Conservation (phyloP, 2,329 filamentous ascomycete genomes). For the Tolypocladium endophyticum region DNA sequence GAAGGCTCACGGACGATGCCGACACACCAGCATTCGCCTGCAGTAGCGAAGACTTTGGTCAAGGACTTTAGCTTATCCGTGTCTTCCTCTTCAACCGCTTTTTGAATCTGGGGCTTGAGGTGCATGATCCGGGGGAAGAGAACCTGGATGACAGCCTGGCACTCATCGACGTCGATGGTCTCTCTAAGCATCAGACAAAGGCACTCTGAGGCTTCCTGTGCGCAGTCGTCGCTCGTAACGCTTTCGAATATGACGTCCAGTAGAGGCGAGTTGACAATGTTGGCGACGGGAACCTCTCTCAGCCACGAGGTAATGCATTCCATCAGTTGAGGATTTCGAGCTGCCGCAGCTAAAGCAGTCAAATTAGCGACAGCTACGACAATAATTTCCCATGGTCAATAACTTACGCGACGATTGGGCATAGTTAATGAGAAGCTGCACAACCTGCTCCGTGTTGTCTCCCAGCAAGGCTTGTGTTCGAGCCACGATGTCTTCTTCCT, state of each 20-base stretch:
- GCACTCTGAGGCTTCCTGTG: slow-evolving; percentile 84
- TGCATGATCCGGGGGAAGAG: slow-evolving; percentile 74
- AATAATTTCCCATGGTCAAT: not conserved
- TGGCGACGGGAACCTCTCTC: slow-evolving; percentile 75
- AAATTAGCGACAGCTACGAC: not conserved
- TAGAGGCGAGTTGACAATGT: slow-evolving; percentile 77
- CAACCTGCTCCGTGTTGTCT: slow-evolving; percentile 81
- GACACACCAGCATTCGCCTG: slow-evolving; percentile 89
- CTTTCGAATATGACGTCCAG: slow-evolving; percentile 72
- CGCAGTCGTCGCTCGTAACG: slow-evolving; percentile 63
- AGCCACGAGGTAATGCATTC: slow-evolving; percentile 97
- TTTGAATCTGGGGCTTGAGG: slow-evolving; percentile 64
- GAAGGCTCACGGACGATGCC: slow-evolving; percentile 75
- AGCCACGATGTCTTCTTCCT: slow-evolving; percentile 89
- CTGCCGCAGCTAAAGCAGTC: slow-evolving; percentile 49
- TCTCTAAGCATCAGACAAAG: slow-evolving; percentile 86
- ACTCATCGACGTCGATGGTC: slow-evolving; percentile 89
- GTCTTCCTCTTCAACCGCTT: slow-evolving; percentile 71
- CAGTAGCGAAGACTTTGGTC: slow-evolving; percentile 84
- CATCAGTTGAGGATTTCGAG: slow-evolving; percentile 80
- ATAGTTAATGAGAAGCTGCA: slow-evolving; percentile 81
- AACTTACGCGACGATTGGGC: slow-evolving; percentile 77
- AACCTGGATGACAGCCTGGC: slow-evolving; percentile 66
- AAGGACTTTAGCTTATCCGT: slow-evolving; percentile 76
- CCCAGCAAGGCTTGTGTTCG: slow-evolving; percentile 84